These are phyloP conservation scores for Xylaria sp. DNA, from an alignment of 2,329 filamentous ascomycete species.

Conservation along the genomic window DNA sequence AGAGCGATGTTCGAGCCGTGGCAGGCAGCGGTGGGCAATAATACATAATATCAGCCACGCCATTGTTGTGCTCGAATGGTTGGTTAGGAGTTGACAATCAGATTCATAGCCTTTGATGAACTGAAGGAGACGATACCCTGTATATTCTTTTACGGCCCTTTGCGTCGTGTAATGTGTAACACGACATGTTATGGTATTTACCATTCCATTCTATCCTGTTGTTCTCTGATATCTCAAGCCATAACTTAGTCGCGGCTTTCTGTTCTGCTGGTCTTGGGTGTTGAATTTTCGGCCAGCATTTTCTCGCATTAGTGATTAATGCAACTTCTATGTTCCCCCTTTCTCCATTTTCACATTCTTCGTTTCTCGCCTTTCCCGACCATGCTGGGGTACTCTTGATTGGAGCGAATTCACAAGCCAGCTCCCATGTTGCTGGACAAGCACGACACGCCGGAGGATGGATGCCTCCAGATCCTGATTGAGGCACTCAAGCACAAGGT, in stretches of 20 bases:
- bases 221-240: slow-evolving; percentile 25
- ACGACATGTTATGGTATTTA: slow-evolving; percentile 42
- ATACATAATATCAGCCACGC: slow-evolving; percentile 17
- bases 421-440: slow-evolving; percentile 22
- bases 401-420: slow-evolving; percentile 4
- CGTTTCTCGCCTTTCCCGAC: slow-evolving; percentile 6
- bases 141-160: slow-evolving; percentile 39
- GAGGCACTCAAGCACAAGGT: background rate
- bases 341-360: background rate
- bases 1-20: slow-evolving; percentile 36
- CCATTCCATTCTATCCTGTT: slow-evolving; percentile 36
- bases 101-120: slow-evolving; percentile 32
- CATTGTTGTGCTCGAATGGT: background rate
- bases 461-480: background rate
- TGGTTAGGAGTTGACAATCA: slow-evolving; percentile 14
- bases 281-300: slow-evolving; percentile 4
- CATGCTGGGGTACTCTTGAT: background rate
- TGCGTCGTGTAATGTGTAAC: slow-evolving; percentile 41
- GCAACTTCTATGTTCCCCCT: slow-evolving; percentile 17
- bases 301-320: slow-evolving; percentile 32
- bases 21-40: slow-evolving; percentile 39
- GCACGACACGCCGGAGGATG: slow-evolving; percentile 10
- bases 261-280: slow-evolving; percentile 14
- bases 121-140: slow-evolving; percentile 41
- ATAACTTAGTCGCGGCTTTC: slow-evolving; percentile 14